phyloP scores from a whole-genome alignment of 176 grass and related monocot species.

The Triticum timopheevii region DNA sequence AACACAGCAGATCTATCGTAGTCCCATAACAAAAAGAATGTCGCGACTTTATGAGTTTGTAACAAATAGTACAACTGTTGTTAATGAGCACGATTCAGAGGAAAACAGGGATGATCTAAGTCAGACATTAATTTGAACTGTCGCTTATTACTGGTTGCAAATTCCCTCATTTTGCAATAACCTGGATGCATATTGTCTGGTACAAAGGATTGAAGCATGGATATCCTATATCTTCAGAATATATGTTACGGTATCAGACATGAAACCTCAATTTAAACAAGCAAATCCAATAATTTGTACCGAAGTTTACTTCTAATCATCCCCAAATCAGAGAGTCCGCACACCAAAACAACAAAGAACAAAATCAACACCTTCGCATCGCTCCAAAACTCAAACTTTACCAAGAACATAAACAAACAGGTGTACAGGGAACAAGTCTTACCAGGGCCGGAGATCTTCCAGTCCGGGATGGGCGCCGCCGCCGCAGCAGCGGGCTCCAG shows the following conservation, averaged over 20 bases:
- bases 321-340: neutral
- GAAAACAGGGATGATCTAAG: neutral
- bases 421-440: neutral
- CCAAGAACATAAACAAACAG: neutral
- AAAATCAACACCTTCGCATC: neutral
- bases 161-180: neutral
- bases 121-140: neutral
- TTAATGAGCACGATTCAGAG: neutral
- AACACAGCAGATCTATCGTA: neutral
- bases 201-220: neutral
- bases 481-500: neutral
- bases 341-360: neutral
- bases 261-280: neutral
- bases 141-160: neutral
- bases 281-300: neutral
- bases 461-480: slow-evolving; percentile 40
- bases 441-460: slow-evolving; percentile 83
- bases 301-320: neutral
- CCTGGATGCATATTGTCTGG: neutral
- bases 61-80: neutral
- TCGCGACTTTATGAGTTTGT: neutral
- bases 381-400: neutral
- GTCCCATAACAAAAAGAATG: neutral
- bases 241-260: neutral
- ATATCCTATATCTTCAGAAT: neutral